phyloP scores from a whole-genome alignment of 2,329 filamentous ascomycete species.

The Sporothrix pallida region DNA sequence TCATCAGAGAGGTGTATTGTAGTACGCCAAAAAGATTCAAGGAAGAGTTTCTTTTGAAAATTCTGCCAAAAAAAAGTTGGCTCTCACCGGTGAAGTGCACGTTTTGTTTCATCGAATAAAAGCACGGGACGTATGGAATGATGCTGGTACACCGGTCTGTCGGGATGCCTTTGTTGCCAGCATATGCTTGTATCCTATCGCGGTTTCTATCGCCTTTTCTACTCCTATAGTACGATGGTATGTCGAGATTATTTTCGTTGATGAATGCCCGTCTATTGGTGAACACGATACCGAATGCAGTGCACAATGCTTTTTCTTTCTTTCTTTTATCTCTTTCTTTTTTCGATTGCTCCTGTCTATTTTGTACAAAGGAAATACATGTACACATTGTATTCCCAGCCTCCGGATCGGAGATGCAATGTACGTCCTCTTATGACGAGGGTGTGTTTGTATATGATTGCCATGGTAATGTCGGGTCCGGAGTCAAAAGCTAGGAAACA shows the following conservation, averaged over 20 bases:
- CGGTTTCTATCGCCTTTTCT: too few relatives aligned
- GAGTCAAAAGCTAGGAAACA: neutral
- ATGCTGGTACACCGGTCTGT: neutral
- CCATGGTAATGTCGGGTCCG: neutral
- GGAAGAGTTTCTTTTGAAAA: neutral
- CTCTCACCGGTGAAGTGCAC: neutral
- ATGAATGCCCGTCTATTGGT: too few relatives aligned
- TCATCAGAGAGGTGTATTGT: neutral
- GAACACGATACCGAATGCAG: too few relatives aligned
- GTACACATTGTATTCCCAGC: neutral
- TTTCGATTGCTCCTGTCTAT: too few relatives aligned
- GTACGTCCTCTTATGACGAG: neutral
- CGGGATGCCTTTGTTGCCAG: neutral
- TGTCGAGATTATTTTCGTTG: too few relatives aligned
- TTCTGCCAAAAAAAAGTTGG: neutral
- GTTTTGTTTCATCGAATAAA: neutral
- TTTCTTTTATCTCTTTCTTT: too few relatives aligned
- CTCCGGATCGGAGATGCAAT: neutral
- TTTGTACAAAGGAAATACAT: neutral
- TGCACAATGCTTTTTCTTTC: too few relatives aligned
- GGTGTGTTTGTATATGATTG: neutral
- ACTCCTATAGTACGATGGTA: too few relatives aligned
- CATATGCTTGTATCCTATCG: neutral
- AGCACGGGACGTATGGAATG: neutral
- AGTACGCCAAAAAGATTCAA: too few relatives aligned